A percentile compares a stretch with the other conserved stretches of the same genome.
Conservation (phyloP, 192 early-diverging fungal genomes). For the Mortierella hygrophila region DNA sequence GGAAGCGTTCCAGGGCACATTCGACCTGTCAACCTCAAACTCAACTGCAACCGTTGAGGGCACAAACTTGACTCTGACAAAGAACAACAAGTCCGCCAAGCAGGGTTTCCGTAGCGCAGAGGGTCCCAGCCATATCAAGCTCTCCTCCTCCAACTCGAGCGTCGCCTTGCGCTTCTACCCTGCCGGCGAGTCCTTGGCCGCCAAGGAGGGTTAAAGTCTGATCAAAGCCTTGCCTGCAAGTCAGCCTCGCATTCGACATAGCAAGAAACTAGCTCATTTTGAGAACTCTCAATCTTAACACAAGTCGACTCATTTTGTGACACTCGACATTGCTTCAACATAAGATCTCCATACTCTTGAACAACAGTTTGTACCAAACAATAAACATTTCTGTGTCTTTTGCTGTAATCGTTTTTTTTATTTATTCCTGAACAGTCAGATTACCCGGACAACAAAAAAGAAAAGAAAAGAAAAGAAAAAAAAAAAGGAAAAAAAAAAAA, state of each 20-base stretch:
- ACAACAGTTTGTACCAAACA: no score
- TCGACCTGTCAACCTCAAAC: conserved; percentile 26
- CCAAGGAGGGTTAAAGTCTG: neutral
- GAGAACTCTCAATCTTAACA: neutral
- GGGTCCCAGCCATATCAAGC: conserved; percentile 29
- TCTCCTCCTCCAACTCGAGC: conserved; percentile 24
- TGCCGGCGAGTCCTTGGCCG: conserved; percentile 12
- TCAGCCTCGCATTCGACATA: no score
- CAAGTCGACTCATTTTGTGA: neutral
- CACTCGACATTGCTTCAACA: no score
- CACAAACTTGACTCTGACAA: conserved; percentile 12
- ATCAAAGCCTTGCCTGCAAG: no score
- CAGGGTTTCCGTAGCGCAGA: conserved; percentile 18
- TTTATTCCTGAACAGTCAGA: neutral
- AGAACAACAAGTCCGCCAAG: conserved; percentile 28
- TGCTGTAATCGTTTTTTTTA: neutral
- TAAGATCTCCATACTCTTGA: no score
- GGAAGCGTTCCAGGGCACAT: conserved; percentile 38
- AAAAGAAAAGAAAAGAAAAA: conserved; percentile 7
- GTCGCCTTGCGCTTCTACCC: conserved; percentile 32
- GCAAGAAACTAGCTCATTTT: no score
- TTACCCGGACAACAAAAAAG: neutral
- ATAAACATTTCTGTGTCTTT: no score
- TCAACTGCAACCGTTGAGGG: conserved; percentile 25
- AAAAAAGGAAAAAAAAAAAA: neutral